Evolutionary conservation across 352 stramenopile species (phyloP), one percentile per base, ranked within the genome.

Genomic region (Phytophthora citrophthora): DNA sequence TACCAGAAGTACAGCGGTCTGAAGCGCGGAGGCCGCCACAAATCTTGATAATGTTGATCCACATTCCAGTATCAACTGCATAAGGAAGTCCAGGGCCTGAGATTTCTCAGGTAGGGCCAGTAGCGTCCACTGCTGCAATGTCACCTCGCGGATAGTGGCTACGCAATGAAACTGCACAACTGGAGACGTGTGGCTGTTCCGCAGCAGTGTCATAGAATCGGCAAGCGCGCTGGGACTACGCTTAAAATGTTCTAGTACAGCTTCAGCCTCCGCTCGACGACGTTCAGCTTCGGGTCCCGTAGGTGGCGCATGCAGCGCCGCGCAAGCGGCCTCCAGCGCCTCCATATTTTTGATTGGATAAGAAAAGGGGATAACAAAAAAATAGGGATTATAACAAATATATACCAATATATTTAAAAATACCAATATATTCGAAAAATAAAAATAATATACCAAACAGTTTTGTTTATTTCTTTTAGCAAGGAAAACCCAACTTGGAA

Each of bases 141-240:
- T 90, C 47, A 91, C 81, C 54, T 94, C 87, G 44, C 84, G 83
- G 43, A 95, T 71, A 15, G 86, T 88, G 15, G 79, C 81, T 15
- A 95, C 68, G 47, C 86, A 93, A 60, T 95, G 83, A 68, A 95
- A 95, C 51, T 91, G 83, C 49, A 93, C 85, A 40, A 94, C 70
- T 11, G 80, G 59, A 15, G 80, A 29, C 29, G 70, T 72, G 4
- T 64, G 55, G 23, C 15, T 70, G 29, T 62, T 41, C 31, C 62
- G 60, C 36, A 95, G 70, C 34, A 90, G 61, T 31, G 56, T 55
- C 70, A 90, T 87, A 26, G 87, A 68, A 49, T 95, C 86, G 1
- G 48, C 13, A 2, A 91, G 74, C 41, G 85, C 85, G 23, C 73
- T 68, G 2, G 84, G 83, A n/a, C 83, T 93, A 51, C 81, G 77